Percentiles rank a stretch among this genome's conserved stretches.
Evolutionary conservation across 2,329 filamentous ascomycete species (phyloP).

Genomic region (Penicillium sp.): DNA sequence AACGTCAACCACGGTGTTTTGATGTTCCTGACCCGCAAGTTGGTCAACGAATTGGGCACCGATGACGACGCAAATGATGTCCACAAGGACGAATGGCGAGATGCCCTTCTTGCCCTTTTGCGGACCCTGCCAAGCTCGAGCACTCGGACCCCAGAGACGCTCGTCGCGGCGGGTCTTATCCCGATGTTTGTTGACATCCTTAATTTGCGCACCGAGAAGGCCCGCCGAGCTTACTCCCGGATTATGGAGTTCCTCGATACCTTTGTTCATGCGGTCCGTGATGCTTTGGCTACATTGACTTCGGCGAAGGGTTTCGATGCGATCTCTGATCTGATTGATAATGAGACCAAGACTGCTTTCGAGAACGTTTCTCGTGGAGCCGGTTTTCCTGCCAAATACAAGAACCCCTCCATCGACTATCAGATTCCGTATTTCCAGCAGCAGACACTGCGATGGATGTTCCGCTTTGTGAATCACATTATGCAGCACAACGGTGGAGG

Average conservation of each 20-base stretch:
- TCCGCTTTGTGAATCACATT: conserved; percentile 95
- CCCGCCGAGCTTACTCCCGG: conserved; percentile 76
- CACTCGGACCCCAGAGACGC: conserved; percentile 70
- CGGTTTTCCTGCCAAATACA: conserved; percentile 67
- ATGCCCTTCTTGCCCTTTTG: conserved; percentile 81
- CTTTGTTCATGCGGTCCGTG: conserved; percentile 77
- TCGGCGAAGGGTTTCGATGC: conserved; percentile 78
- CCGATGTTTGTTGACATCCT: conserved; percentile 87
- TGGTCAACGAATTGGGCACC: conserved; percentile 71
- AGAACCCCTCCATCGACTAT: conserved; percentile 84
- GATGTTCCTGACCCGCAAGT: conserved; percentile 86
- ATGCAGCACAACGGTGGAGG: conserved; percentile 79
- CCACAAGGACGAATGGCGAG: conserved; percentile 82
- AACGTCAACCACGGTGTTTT: conserved; percentile 95
- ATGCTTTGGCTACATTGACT: conserved; percentile 78
- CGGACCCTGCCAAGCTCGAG: conserved; percentile 70
- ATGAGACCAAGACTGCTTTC: conserved; percentile 68
- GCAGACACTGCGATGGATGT: conserved; percentile 84
- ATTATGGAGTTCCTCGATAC: conserved; percentile 84
- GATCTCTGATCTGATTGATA: conserved; percentile 80
- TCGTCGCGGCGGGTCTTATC: conserved; percentile 84
- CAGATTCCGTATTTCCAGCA: conserved; percentile 89
- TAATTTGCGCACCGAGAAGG: conserved; percentile 72
- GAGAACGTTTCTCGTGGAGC: conserved; percentile 62
- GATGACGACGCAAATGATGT: conserved; percentile 56